Base-by-base conservation (phyloP, 1,139 yeast species). In the Magnusiomyces suaveolens region DNA sequence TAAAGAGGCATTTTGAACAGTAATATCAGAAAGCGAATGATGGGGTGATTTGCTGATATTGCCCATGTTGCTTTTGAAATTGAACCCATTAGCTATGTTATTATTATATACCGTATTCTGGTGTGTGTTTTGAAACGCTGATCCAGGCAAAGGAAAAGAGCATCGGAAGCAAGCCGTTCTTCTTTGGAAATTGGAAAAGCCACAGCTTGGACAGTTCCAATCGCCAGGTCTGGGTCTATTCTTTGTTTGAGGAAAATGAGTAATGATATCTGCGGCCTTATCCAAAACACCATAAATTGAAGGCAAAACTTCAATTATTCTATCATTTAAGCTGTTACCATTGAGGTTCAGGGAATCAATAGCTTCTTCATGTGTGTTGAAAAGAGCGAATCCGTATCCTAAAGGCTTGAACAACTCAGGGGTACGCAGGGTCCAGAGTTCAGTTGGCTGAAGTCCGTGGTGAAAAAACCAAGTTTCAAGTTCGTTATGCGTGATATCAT, bases 181-280 rank as follows among this genome's bases (percentile, higher is more conserved):
- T 64, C 97, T 80, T 70, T 90, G 97, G 71, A 90, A 90, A 67
- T 90, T 90, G 43, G 95, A 86, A 66, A 90, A 90, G 0, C 97
- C 96, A 74, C 97, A 90, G 4, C 92, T 83, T 20, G 96, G 96
- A 70, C 97, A 90, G 6, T 87, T 87, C 97, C 97, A 90, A 66
- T 90, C 97, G 25, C 97, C 97, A 0, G 97, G 97, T 65, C 97
- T 77, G 25, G 96, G 96, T 62, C 95, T 78, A 68, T 89, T 89
- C 64, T 89, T 89, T 51, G 87, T 83, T 26, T 89, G 83, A 16
- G 96, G 96, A 69, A 90, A 89, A 10, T 95, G 87, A 0, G 87
- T 77, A 56, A 90, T 73, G 52, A 89, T 78, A 46, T 85, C 95
- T 60, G 81, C 83, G 0, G 96, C 96, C 57, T 81, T 78, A 61